Evolutionary conservation across 2,329 filamentous ascomycete genomes (phyloP), one percentile per base, ranked within the genome.

Genomic region (Alternaria atra): DNA sequence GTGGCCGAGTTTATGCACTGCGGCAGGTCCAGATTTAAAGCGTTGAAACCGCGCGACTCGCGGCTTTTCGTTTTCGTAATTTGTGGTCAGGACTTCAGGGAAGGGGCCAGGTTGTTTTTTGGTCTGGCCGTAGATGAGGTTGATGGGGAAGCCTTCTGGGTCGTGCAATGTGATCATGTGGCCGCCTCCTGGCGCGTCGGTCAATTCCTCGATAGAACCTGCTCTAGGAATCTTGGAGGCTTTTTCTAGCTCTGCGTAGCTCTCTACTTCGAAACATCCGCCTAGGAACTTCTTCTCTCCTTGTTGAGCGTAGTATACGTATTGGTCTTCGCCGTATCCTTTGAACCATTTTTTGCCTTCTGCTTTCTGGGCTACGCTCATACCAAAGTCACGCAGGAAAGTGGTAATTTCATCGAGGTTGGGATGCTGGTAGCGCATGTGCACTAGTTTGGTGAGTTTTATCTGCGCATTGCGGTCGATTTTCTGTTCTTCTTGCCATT

Each of bases 311-410:
- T 85, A 87, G 44, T 89, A 81, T 2, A 88, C 79, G 71, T 87
- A 89, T 12, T 86, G 86, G 66, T 89, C 87, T 6, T 77, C 77
- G 13, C 88, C 87, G 69, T 89, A 89, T 17, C 88, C 88, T 40
- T 86, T 84, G 73, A 84, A 89, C 79, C 86, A 90, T 32, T 85
- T 84, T 59, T 71, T 68, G 1, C 63, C 68, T 0, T 73, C 70
- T 0, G 66, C 64, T 51, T 76, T 75, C 29, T 76, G 66, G 6
- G 71, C 75, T 7, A 78, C 70, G 20, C 55, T 73, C 75, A 79
- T 76, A 34, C 76, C 76, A 52, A 78, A 78, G 60, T 79, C 75
- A 32, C 67, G 61, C 2, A 80, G 73, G 69, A 82, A 86, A 3
- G 72, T 80, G 5, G 81, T 84, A 44, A 85, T 84, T 57, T 79